Evolutionary conservation across 1,284 basidiomycete genomes (phyloP).

Genomic region (Tylopilus orsonianus): DNA sequence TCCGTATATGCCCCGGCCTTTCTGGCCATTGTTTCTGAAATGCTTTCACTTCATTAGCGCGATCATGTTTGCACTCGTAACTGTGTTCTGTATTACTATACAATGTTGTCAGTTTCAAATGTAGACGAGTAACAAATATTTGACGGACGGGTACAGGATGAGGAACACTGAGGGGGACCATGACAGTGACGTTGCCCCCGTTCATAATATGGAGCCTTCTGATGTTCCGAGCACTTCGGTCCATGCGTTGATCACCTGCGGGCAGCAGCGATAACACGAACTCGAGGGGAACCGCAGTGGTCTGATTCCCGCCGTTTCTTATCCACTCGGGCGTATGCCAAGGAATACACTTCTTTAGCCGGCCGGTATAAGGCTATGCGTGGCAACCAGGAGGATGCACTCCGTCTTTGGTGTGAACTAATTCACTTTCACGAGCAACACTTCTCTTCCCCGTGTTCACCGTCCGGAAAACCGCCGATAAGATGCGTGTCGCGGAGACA

Average conservation of each 20-base stretch:
- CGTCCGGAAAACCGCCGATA: background rate
- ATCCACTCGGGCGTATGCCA: conserved; percentile 4
- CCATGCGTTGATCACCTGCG: conserved; percentile 10
- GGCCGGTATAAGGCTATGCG: background rate
- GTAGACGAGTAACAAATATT: background rate
- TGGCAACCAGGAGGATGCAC: background rate
- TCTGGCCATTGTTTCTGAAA: background rate
- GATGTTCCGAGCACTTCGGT: conserved; percentile 4
- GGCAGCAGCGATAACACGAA: conserved; percentile 1
- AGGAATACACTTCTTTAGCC: background rate
- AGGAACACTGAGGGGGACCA: background rate
- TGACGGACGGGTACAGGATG: background rate
- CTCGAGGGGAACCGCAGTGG: background rate
- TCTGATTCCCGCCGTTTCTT: conserved; percentile 6
- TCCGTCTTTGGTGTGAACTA: background rate
- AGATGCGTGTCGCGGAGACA: background rate
- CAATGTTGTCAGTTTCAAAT: background rate
- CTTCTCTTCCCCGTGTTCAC: background rate
- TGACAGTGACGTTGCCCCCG: background rate
- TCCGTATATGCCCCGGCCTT: background rate
- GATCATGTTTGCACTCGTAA: background rate
- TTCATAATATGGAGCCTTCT: background rate
- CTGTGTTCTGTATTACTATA: background rate
- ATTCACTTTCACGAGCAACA: background rate
- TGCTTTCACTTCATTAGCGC: background rate